Evolutionary conservation across 305 asterid genomes (phyloP), one percentile per base, ranked within the genome.

Genomic region (Plantago rigida): DNA sequence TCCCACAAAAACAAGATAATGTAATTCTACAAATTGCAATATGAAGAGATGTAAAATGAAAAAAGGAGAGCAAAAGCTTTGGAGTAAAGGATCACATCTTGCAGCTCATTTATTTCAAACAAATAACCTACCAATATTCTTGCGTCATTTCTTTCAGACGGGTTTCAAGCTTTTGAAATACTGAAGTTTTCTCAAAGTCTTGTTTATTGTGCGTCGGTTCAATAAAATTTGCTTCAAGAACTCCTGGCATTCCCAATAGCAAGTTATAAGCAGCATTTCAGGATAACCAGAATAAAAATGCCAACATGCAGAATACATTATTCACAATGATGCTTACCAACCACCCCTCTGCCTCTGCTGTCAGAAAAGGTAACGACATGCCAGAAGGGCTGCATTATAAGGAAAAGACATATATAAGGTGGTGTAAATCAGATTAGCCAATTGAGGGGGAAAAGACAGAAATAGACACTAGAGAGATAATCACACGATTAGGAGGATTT

Each of bases 331-430:
- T 63, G 51, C 93, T 83, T 77, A 89, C 97, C 96, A 26, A 91
- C 98, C 69, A 91, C 94, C 51, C 98, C 98, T 83, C 87, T 83
- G 80, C 98, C 92, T 80, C 95, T 79, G 76, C 70, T 75, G 56
- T 17, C 29, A 36, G 78, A 46, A 75, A 58, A 75, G 66, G 79
- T 71, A 58, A 78, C 87, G 49, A 87, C 98, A 10, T 72, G 92
- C 98, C 96, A 87, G 75, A 86, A 91, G 64, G 98, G 98, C 98
- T 86, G 88, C 86, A 82, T 31, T 2, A 9, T 9, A 9, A 17
- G 56, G 56, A 9, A 51, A 29, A 19, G 22, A 51, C 7, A 31
- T 4, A 31, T 22, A 17, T 51, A 10, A 19, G 31, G n/a, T 48
- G 6, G 22, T 29, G 34, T 29, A 29, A 17, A 22, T 22, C 2